Conservation (phyloP, 345 rosid genomes). For the Pugionium dolabratum region DNA sequence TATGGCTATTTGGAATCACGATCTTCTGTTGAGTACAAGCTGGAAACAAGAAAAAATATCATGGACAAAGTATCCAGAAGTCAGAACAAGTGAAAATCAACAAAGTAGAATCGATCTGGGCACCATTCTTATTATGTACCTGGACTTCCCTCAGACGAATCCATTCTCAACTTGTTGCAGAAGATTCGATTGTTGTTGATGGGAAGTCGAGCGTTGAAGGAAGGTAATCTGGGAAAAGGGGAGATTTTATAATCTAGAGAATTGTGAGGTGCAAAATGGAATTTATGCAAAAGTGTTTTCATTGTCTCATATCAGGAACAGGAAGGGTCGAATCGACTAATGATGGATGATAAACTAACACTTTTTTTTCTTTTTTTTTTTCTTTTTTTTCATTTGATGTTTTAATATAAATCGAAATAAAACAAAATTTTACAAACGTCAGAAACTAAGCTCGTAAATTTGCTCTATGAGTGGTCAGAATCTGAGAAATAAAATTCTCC, state of each 20-base stretch:
- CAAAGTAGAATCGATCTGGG: neutral
- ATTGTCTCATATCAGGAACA: slow-evolving; percentile 8
- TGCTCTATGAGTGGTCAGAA: no score
- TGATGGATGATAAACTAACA: neutral
- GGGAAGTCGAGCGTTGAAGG: slow-evolving; percentile 20
- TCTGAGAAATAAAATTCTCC: no score
- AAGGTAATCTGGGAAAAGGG: slow-evolving; percentile 27
- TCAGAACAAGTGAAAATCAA: neutral
- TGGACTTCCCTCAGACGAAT: slow-evolving; percentile 42
- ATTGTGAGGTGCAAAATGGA: slow-evolving; percentile 16
- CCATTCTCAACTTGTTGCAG: slow-evolving; percentile 46
- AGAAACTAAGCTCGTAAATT: no score
- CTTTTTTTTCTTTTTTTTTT: neutral
- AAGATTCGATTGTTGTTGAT: slow-evolving; percentile 28
- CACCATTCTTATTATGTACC: slow-evolving; percentile 32
- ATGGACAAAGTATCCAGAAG: no score
- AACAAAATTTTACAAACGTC: no score
- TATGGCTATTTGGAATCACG: slow-evolving; percentile 54
- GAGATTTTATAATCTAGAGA: slow-evolving; percentile 21
- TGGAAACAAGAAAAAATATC: neutral
- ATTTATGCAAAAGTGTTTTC: slow-evolving; percentile 29
- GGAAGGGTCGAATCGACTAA: neutral
- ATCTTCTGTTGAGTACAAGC: slow-evolving; percentile 46
- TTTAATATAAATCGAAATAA: no score
- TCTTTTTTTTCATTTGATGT: no score